These are phyloP conservation scores for Ophiostoma novo-ulmi DNA, from an alignment of 2,329 filamentous ascomycete species.

Conservation along the genomic window DNA sequence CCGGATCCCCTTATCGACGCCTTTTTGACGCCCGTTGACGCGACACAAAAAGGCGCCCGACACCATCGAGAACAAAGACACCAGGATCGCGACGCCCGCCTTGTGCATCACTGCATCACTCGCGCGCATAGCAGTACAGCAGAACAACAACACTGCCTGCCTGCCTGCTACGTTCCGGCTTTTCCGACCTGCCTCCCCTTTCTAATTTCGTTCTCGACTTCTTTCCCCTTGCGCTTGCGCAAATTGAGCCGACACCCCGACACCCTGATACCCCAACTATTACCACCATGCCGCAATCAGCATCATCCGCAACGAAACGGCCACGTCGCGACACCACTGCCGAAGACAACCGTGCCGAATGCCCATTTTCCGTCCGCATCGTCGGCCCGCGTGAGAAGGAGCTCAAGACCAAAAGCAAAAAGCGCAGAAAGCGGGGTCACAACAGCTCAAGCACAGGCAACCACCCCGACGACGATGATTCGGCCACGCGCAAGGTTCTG, in stretches of 20 bases:
- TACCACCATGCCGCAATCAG: constrained; percentile 24
- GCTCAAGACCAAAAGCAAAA: constrained; percentile 37
- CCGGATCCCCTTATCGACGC: constrained; percentile 3
- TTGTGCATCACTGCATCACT: not conserved
- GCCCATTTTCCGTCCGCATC: constrained; percentile 47
- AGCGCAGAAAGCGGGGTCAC: constrained; percentile 39
- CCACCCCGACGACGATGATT: constrained; percentile 37
- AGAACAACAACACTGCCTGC: not conserved
- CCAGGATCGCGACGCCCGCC: not conserved
- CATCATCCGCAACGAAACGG: constrained; percentile 39
- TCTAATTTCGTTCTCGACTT: not conserved
- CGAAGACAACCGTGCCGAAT: constrained; percentile 52
- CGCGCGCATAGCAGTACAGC: not conserved
- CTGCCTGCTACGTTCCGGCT: not conserved
- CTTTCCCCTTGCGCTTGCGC: not conserved
- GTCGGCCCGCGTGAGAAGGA: constrained; percentile 47
- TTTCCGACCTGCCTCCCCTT: not conserved
- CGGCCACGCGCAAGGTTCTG: constrained; percentile 41
- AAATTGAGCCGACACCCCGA: not conserved
- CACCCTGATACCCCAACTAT: not conserved
- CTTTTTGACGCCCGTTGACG: constrained; percentile 15
- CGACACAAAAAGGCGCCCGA: constrained; percentile 17
- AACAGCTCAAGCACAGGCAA: constrained; percentile 16
- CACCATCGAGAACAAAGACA: constrained; percentile 6
- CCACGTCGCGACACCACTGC: constrained; percentile 33